Conservation (phyloP, 228 moss, liverwort and hornwort species). For the Sphagnum fallax region DNA sequence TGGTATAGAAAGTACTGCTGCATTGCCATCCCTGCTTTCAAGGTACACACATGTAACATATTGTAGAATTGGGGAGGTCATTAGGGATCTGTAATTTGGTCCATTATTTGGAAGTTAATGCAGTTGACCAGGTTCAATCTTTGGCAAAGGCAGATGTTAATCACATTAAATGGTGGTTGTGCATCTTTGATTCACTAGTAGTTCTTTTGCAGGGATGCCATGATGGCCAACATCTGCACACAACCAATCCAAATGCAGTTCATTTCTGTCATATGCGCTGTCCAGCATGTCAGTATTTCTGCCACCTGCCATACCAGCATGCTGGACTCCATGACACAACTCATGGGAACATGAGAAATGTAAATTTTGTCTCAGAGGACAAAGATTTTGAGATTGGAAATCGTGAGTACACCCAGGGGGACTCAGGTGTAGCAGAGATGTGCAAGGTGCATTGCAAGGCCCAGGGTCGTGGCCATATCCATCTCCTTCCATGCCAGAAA, state of each 20-base stretch:
- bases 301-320: constrained; percentile 15
- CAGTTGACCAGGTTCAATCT: too few relatives aligned
- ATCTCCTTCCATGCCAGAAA: constrained; percentile 7
- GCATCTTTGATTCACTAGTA: too few relatives aligned
- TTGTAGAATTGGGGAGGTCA: too few relatives aligned
- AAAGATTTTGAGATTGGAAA: constrained; percentile 16
- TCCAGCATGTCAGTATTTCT: constrained; percentile 22
- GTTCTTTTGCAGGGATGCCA: constrained; percentile 5
- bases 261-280: constrained; percentile 21
- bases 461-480: constrained; percentile 27
- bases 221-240: constrained; percentile 17
- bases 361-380: constrained; percentile 11
- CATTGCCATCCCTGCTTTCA: constrained; percentile 12
- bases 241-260: constrained; percentile 3
- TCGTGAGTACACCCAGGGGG: constrained; percentile 26
- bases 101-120: too few relatives aligned
- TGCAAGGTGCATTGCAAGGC: constrained; percentile 27
- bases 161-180: too few relatives aligned
- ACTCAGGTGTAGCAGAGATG: constrained; percentile 31
- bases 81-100: too few relatives aligned
- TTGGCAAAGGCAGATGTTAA: too few relatives aligned
- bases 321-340: constrained; percentile 17
- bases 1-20: constrained; percentile 14
- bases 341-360: constrained; percentile 25
- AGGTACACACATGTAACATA: constrained; percentile 1